Conservation (phyloP, 768 basidiomycete species). For the Hortiboletus campestris region DNA sequence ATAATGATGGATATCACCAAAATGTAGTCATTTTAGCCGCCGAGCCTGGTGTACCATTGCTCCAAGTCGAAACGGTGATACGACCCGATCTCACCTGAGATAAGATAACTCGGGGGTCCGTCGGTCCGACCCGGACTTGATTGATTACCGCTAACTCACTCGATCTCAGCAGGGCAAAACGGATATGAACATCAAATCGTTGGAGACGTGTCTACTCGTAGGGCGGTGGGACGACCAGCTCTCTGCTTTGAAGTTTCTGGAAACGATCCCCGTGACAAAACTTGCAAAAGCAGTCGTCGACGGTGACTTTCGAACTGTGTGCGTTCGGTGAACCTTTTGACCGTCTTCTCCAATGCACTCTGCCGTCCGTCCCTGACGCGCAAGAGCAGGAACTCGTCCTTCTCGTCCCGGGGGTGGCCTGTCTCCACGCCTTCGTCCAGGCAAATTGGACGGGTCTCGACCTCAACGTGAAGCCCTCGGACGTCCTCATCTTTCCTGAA, state of each 20-base stretch:
- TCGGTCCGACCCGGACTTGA: not conserved
- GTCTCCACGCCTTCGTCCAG: conserved; percentile 88
- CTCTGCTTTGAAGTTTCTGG: conserved; percentile 18
- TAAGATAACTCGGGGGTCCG: conserved; percentile 8
- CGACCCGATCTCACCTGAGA: not conserved
- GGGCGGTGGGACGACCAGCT: conserved; percentile 43
- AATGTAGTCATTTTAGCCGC: too few species aligned
- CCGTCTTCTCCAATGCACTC: conserved; percentile 33
- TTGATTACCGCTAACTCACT: not conserved
- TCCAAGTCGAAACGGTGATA: too few species aligned
- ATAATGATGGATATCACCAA: too few species aligned
- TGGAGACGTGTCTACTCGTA: conserved; percentile 59
- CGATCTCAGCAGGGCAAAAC: not conserved
- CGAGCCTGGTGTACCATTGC: too few species aligned
- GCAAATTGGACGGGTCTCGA: conserved; percentile 96
- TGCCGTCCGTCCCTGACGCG: conserved; percentile 30
- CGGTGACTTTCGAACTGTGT: conserved; percentile 55
- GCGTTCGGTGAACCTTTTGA: conserved; percentile 41
- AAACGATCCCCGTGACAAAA: conserved; percentile 25
- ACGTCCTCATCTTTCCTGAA: conserved; percentile 38
- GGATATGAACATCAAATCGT: conserved; percentile 20
- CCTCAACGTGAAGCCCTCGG: conserved; percentile 53
- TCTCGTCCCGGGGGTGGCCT: conserved; percentile 70
- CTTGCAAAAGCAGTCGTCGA: conserved; percentile 57
- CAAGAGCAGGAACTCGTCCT: conserved; percentile 52